Evolutionary conservation across 2,329 filamentous ascomycete genomes (phyloP), one percentile per base, ranked within the genome.

Genomic region (Cytospora leucostoma): DNA sequence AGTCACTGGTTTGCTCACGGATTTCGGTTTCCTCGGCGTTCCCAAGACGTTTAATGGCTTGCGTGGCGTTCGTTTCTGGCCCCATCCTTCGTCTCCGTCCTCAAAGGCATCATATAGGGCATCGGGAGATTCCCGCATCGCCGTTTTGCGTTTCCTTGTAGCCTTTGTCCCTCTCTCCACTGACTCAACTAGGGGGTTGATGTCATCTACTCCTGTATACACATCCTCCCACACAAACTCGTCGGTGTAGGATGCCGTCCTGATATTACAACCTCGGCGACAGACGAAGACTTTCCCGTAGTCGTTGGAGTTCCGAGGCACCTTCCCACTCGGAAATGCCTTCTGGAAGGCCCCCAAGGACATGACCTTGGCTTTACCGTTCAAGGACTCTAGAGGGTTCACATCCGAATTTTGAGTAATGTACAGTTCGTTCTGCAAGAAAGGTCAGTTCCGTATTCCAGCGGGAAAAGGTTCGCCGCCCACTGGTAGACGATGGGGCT

Each of bases 141-240:
- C 63, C 19, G 67, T 65, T 10, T 67, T 71, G 35, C 71, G 71
- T 70, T 83, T 88, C 63, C 88, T 84, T 1, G 87, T 90, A 33
- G 85, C 83, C 71, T 91, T 93, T 15, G 95, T 96, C 61, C 87
- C 84, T 44, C 78, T 82, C 71, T 90, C 84, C 17, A 97, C 82
- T 66, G 89, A 78, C 35, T 89, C 83, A 40, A 90, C 80, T 52
- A 97, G 75, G 6, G 80, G 73, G 55, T 84, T 83, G 35, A 97
- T 81, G 67, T 89, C 84, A 27, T 81, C 79, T 37, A 80, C 80
- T n/a, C 87, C 87, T 0, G 79, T 80, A 70, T 92, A 96, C 2
- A 96, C 77, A 51, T 97, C 87, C 72, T 97, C 93, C 95, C 95
- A 99, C 1, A 85, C 74, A 68, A 99, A 97, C 70, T 97, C 93